phyloP scores from a whole-genome alignment of 169 alveolate genomes.

The Cryptosporidium tyzzeri region DNA sequence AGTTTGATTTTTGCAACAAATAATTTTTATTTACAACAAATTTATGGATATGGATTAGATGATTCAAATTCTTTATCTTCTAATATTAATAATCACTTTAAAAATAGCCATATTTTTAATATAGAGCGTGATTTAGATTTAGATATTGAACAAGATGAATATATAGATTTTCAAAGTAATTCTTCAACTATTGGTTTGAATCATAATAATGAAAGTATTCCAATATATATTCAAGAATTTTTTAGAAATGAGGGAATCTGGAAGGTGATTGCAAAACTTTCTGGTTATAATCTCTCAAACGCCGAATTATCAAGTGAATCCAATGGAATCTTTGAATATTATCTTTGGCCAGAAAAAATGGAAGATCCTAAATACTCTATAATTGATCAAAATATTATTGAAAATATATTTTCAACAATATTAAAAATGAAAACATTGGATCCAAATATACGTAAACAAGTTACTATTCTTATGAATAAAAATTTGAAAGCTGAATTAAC shows the following conservation, averaged over 20 bases:
- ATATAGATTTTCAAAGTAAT: not conserved
- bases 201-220: not conserved
- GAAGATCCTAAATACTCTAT: conserved; percentile 37
- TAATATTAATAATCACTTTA: too few relatives aligned
- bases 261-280: conserved; percentile 45
- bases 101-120: not conserved
- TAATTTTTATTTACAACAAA: not conserved
- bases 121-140: not conserved
- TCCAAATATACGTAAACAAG: conserved; percentile 24
- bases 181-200: not conserved
- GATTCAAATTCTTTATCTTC: not conserved
- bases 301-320: conserved; percentile 52
- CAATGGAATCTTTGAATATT: conserved; percentile 22
- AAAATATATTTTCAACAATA: not conserved
- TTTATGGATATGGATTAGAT: not conserved
- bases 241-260: conserved; percentile 39
- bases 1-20: not conserved
- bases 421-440: not conserved
- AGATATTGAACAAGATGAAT: not conserved
- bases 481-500: conserved; percentile 25
- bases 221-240: conserved; percentile 42
- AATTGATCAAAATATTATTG: not conserved
- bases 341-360: conserved; percentile 70
- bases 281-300: conserved; percentile 66
- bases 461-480: conserved; percentile 20